Percentiles rank a stretch among this genome's conserved stretches.
These are phyloP conservation scores for Mucor mucedo DNA, from an alignment of 371 early-diverging fungal species.

Conservation along the genomic window DNA sequence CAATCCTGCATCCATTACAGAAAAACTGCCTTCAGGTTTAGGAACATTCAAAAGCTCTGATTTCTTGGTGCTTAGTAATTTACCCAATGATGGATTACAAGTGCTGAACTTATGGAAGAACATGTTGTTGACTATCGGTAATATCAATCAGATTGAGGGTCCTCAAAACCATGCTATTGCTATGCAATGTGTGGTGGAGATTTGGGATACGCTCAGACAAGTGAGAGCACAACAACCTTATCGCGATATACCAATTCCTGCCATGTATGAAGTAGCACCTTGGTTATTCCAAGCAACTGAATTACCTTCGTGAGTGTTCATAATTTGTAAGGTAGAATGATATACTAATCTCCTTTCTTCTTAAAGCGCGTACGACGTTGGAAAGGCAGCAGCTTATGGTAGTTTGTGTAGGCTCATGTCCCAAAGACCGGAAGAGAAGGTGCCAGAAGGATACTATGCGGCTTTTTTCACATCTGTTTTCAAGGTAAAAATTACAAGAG, in stretches of 20 bases:
- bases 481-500: conserved; percentile 41
- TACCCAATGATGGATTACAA: conserved; percentile 46
- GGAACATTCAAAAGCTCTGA: conserved; percentile 51
- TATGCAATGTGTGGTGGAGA: conserved; percentile 68
- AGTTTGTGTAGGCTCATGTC: conserved; percentile 79
- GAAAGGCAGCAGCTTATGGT: conserved; percentile 67
- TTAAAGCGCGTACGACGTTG: conserved; percentile 50
- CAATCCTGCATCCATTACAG: conserved; percentile 39
- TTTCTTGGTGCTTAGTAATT: conserved; percentile 46
- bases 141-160: conserved; percentile 64
- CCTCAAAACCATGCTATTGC: conserved; percentile 73
- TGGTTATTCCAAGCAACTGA: conserved; percentile 75
- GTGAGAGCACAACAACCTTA: conserved; percentile 64
- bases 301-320: conserved; percentile 49
- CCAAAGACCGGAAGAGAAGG: conserved; percentile 66
- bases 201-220: conserved; percentile 69
- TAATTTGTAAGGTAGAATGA: too few species aligned
- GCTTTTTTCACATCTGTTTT: conserved; percentile 73
- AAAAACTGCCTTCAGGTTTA: conserved; percentile 40
- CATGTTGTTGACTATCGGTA: conserved; percentile 71
- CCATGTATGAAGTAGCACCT: conserved; percentile 67
- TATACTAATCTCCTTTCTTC: not conserved
- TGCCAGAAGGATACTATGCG: conserved; percentile 59
- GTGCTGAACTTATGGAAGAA: conserved; percentile 70
- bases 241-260: conserved; percentile 56